Conservation (phyloP, 331 rosid species). For the Phaseolus coccineus region DNA sequence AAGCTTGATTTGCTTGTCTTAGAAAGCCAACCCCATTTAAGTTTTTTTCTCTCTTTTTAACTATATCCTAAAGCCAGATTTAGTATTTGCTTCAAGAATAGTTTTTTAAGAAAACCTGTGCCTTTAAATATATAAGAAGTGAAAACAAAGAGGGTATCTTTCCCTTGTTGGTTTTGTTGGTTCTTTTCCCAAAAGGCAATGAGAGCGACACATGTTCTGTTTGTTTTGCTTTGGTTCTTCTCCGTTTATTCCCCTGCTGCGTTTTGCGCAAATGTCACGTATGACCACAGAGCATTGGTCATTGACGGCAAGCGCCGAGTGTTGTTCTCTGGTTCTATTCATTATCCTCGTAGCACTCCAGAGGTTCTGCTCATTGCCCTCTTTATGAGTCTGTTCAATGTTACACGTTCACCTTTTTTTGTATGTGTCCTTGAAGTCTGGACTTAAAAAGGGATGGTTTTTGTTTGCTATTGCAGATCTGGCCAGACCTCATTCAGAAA, state of each 20-base stretch:
- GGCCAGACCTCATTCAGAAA: conserved; percentile 95
- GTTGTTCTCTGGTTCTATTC: conserved; percentile 89
- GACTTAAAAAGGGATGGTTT: not conserved
- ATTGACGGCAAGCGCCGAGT: conserved; percentile 83
- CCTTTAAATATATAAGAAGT: conserved; percentile 30
- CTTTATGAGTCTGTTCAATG: not conserved
- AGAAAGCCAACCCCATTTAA: conserved; percentile 35
- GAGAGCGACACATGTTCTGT: conserved; percentile 50
- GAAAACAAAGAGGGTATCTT: conserved; percentile 26
- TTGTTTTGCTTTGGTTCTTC: conserved; percentile 53
- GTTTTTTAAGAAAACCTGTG: not conserved
- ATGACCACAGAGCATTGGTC: conserved; percentile 87
- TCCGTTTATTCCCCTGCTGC: conserved; percentile 49
- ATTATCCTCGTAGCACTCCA: conserved; percentile 96
- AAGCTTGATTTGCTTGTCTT: conserved; percentile 18
- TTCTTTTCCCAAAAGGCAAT: conserved; percentile 40
- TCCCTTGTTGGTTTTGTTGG: conserved; percentile 6
- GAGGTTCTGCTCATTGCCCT: conserved; percentile 50
- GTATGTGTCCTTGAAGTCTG: not conserved
- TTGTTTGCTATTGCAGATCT: conserved; percentile 68
- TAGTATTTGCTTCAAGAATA: conserved; percentile 42
- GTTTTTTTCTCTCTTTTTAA: not conserved
- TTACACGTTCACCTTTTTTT: not conserved
- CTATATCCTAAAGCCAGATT: conserved; percentile 12
- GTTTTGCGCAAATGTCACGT: conserved; percentile 67